A percentile compares a stretch with the other conserved stretches of the same genome.
Evolutionary conservation across 805 yeast genomes (phyloP).

Genomic region (Millerozyma acaciae): DNA sequence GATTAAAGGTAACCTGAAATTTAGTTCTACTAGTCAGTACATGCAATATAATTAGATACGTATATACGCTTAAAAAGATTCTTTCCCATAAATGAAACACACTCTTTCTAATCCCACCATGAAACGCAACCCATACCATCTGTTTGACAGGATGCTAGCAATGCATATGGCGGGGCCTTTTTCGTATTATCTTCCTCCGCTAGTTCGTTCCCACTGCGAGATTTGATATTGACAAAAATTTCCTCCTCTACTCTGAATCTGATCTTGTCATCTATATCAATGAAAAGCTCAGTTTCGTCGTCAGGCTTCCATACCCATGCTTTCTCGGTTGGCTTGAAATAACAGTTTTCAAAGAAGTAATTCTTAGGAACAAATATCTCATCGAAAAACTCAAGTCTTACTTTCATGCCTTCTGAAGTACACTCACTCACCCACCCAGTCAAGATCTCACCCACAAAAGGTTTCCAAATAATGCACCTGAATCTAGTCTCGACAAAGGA

Average conservation of each 20-base stretch:
- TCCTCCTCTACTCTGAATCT: conserved; percentile 90
- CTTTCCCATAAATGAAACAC: neutral
- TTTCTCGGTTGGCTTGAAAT: conserved; percentile 66
- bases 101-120: conserved; percentile 77
- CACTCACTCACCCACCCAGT: conserved; percentile 93
- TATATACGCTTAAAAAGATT: too few relatives aligned
- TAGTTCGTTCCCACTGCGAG: conserved; percentile 59
- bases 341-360: conserved; percentile 74
- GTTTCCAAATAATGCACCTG: conserved; percentile 80
- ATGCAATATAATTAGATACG: conserved; percentile 93
- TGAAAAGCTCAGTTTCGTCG: conserved; percentile 69
- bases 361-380: conserved; percentile 86
- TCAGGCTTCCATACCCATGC: conserved; percentile 95
- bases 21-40: conserved; percentile 93
- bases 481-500: conserved; percentile 71
- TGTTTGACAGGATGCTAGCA: conserved; percentile 86
- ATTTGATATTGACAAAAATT: conserved; percentile 77
- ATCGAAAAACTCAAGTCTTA: conserved; percentile 82
- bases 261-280: conserved; percentile 88
- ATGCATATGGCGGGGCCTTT: conserved; percentile 73
- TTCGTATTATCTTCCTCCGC: conserved; percentile 32
- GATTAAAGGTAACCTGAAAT: conserved; percentile 96
- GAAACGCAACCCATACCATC: conserved; percentile 96
- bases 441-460: conserved; percentile 88
- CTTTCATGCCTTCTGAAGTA: conserved; percentile 80